Evolutionary conservation across 176 grass and related monocot genomes (phyloP).

Genomic region (Eragrostis curvula): DNA sequence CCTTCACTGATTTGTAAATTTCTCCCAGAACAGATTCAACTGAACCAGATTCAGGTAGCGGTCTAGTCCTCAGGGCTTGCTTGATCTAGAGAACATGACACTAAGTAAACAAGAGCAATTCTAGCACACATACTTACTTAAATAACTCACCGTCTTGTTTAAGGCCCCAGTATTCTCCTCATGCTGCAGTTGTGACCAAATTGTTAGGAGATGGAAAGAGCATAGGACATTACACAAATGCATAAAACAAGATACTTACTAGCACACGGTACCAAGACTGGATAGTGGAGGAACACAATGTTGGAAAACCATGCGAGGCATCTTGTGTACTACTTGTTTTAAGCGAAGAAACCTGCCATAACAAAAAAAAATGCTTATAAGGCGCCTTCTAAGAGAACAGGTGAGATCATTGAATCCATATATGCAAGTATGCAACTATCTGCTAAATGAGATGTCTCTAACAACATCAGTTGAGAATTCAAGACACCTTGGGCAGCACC

Average conservation of each 20-base stretch:
- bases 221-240: slow-evolving; percentile 12
- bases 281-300: slow-evolving; percentile 70
- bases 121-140: slow-evolving; percentile 7
- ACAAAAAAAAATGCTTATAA: slow-evolving; percentile 36
- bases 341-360: slow-evolving; percentile 47
- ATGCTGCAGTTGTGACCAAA: slow-evolving; percentile 63
- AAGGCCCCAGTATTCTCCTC: slow-evolving; percentile 82
- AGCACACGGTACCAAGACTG: slow-evolving; percentile 79
- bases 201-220: slow-evolving; percentile 30
- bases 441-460: slow-evolving; percentile 21
- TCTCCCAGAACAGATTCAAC: slow-evolving; percentile 52
- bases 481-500: slow-evolving; percentile 54
- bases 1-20: slow-evolving; percentile 65
- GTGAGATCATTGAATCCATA: slow-evolving; percentile 6
- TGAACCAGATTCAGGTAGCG: slow-evolving; percentile 52
- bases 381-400: slow-evolving; percentile 21
- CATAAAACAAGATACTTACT: slow-evolving; percentile 57
- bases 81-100: slow-evolving; percentile 67
- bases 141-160: slow-evolving; percentile 68
- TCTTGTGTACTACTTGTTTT: slow-evolving; percentile 62
- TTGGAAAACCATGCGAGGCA: slow-evolving; percentile 45
- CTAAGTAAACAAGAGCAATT: not conserved
- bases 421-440: not conserved
- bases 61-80: slow-evolving; percentile 59
- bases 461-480: slow-evolving; percentile 31